phyloP scores from a whole-genome alignment of 495 filamentous ascomycete genomes.

The Aspergillus olivimuriae region DNA sequence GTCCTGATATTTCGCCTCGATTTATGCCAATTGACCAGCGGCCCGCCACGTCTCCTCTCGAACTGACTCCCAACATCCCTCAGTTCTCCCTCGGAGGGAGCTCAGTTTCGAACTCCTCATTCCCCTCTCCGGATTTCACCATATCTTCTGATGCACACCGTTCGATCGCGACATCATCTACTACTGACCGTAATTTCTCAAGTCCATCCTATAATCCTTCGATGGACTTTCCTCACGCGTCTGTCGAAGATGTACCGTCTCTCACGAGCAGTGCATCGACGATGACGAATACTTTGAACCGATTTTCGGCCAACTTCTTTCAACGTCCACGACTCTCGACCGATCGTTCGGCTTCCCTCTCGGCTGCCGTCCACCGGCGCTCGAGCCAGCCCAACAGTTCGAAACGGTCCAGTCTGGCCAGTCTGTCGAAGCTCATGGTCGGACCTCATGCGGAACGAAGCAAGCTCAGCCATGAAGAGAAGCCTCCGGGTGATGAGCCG shows the following conservation, averaged over 20 bases:
- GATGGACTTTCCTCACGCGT: conserved; percentile 58
- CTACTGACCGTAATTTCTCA: conserved; percentile 37
- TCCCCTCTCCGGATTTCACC: conserved; percentile 46
- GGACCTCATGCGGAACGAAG: conserved; percentile 71
- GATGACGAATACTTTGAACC: conserved; percentile 56
- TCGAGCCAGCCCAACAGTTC: conserved; percentile 34
- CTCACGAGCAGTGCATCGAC: conserved; percentile 82
- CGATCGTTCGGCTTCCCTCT: conserved; percentile 64
- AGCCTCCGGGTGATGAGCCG: conserved; percentile 45
- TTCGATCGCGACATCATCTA: conserved; percentile 46
- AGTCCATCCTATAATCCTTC: conserved; percentile 52
- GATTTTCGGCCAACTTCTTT: conserved; percentile 42
- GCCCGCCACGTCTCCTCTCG: conserved; percentile 45
- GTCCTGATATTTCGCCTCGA: conserved; percentile 39
- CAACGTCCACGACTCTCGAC: conserved; percentile 40
- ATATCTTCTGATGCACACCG: conserved; percentile 49
- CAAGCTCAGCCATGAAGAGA: conserved; percentile 71
- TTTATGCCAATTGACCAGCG: conserved; percentile 41
- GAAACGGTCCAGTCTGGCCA: conserved; percentile 78
- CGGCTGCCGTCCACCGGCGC: conserved; percentile 57
- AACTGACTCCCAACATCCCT: conserved; percentile 43
- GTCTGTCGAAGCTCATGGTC: conserved; percentile 75
- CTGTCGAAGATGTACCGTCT: conserved; percentile 82
- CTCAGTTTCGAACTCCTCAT: conserved; percentile 37
- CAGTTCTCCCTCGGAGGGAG: conserved; percentile 38